Evolutionary conservation across 306 rosid species (phyloP).

Genomic region (Purshia tridentata): DNA sequence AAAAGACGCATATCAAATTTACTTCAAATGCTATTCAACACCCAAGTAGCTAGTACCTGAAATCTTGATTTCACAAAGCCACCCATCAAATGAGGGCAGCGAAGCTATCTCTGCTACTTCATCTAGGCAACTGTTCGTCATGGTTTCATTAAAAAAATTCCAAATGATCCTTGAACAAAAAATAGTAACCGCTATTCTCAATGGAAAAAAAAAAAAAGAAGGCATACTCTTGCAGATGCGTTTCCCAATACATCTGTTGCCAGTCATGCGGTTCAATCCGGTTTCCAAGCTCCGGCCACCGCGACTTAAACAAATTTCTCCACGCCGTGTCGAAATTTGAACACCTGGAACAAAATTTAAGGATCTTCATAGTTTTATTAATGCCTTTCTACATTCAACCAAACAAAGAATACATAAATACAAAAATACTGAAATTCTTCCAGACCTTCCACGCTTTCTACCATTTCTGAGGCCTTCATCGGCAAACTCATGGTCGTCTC

Average conservation of each 20-base stretch:
- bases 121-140: constrained; percentile 73
- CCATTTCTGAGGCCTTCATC: constrained; percentile 36
- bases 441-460: constrained; percentile 69
- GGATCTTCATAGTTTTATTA: not conserved
- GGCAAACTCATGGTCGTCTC: constrained; percentile 31
- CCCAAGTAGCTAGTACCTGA: constrained; percentile 62
- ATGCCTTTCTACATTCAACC: not conserved
- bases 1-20: not conserved
- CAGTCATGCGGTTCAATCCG: constrained; percentile 49
- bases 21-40: constrained; percentile 12
- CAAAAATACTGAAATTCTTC: constrained; percentile 15
- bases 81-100: constrained; percentile 57
- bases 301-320: constrained; percentile 42
- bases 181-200: not conserved
- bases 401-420: constrained; percentile 19
- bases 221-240: constrained; percentile 74
- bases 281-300: constrained; percentile 55
- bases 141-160: constrained; percentile 19
- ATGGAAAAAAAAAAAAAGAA: not conserved
- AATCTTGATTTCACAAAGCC: constrained; percentile 57
- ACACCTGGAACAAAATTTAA: constrained; percentile 42
- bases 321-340: constrained; percentile 51
- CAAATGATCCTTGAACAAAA: constrained; percentile 20
- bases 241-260: constrained; percentile 81
- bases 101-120: constrained; percentile 73